A percentile compares a stretch with the other conserved stretches of the same genome.
Evolutionary conservation across 495 filamentous ascomycete genomes (phyloP).

Genomic region (Penicillium tannophilum): DNA sequence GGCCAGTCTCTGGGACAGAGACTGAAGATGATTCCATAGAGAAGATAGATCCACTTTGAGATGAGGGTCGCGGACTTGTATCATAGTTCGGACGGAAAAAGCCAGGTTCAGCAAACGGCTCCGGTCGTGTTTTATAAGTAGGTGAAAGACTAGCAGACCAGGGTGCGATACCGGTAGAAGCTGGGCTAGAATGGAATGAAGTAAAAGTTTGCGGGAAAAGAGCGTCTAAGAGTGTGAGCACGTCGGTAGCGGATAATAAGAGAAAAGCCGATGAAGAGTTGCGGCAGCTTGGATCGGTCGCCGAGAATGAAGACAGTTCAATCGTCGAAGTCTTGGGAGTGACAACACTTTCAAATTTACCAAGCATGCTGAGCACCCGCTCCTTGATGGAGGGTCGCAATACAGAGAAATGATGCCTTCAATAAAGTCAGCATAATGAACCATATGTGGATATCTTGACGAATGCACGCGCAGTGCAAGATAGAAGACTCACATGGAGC

Average conservation of each 20-base stretch:
- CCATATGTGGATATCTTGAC: neutral
- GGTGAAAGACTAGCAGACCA: constrained; percentile 15
- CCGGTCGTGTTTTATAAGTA: constrained; percentile 14
- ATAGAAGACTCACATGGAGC: constrained; percentile 45
- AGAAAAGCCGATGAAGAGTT: constrained; percentile 38
- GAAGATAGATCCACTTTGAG: constrained; percentile 29
- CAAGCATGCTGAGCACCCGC: constrained; percentile 77
- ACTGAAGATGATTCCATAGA: constrained; percentile 27
- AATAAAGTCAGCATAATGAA: neutral
- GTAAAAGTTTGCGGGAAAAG: constrained; percentile 39
- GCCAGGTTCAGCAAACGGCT: constrained; percentile 28
- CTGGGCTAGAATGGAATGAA: constrained; percentile 30
- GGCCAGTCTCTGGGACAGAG: constrained; percentile 28
- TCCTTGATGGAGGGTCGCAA: constrained; percentile 60
- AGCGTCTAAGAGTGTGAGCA: constrained; percentile 44
- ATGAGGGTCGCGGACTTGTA: constrained; percentile 17
- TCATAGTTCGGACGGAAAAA: constrained; percentile 31
- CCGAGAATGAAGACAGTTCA: constrained; percentile 3
- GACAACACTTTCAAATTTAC: constrained; percentile 50
- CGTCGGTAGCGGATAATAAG: constrained; percentile 43
- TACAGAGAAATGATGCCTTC: constrained; percentile 44
- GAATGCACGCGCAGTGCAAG: neutral
- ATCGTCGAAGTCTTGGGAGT: constrained; percentile 4
- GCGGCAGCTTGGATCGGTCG: constrained; percentile 6
- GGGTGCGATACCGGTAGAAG: constrained; percentile 16